Evolutionary conservation across 495 filamentous ascomycete species (phyloP).

Genomic region (Aspergillus avenaceus): DNA sequence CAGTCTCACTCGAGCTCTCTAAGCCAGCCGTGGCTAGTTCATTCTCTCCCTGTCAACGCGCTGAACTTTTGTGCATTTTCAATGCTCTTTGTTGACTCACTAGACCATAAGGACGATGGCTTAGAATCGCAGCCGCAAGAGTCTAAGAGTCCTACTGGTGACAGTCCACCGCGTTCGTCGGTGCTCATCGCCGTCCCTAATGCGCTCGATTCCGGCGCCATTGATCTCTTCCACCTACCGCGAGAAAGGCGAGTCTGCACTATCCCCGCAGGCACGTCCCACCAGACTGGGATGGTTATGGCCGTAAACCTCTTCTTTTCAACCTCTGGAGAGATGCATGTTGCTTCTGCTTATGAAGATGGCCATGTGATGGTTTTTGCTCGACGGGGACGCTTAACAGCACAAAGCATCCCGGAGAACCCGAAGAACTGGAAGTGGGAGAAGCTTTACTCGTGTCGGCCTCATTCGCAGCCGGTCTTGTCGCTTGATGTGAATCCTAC

Average conservation of each 20-base stretch:
- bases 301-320: constrained; percentile 57
- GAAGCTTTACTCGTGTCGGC: constrained; percentile 58
- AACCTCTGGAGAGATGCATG: constrained; percentile 30
- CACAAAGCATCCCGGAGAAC: constrained; percentile 7
- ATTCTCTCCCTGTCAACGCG: constrained; percentile 82
- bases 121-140: too few relatives aligned
- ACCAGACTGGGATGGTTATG: constrained; percentile 90
- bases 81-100: constrained; percentile 33
- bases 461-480: constrained; percentile 81
- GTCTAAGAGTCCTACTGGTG: not conserved
- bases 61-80: constrained; percentile 95
- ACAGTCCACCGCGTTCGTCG: constrained; percentile 8
- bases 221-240: constrained; percentile 86
- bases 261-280: constrained; percentile 49
- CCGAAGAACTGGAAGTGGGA: constrained; percentile 49
- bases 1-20: constrained; percentile 11
- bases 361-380: constrained; percentile 64
- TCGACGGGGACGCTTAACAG: constrained; percentile 22
- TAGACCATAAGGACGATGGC: too few relatives aligned
- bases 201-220: constrained; percentile 67
- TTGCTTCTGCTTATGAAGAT: constrained; percentile 83
- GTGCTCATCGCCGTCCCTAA: constrained; percentile 73
- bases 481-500: constrained; percentile 64
- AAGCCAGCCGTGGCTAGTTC: constrained; percentile 76
- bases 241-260: constrained; percentile 63